Base-by-base conservation (phyloP, 1,284 basidiomycete genomes). In the Trichosporon inkin region DNA sequence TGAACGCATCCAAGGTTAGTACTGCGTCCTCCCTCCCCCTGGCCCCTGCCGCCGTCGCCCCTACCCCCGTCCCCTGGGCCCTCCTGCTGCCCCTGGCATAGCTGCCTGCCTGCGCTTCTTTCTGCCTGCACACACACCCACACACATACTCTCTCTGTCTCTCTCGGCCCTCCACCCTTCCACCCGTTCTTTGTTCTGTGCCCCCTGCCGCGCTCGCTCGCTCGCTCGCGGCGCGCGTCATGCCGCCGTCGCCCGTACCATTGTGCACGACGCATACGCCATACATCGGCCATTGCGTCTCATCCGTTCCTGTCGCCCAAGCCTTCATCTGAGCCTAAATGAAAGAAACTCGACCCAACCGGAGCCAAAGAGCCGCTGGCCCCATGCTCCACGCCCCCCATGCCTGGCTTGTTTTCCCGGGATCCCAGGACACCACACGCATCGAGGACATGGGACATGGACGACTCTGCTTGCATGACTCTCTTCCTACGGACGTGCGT, bases 321-420 rank as follows among this genome's bases (percentile, higher is more conserved):
- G 44, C 44, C 44, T 49, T 14, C 20, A 49, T 32, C 24, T 49
- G 44, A 49, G 44, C 44, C 44, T 49, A 49, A 49, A 22, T 49
- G 44, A 49, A 49, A 49, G 44, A 49, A 49, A 49, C 44, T 49
- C 44, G 28, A 49, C 44, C 44, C 44, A 49, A 49, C 44, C 44
- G 24, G 44, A 49, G 44, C 44, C 44, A 49, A 49, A 49, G 22
- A 49, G 22, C 7, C n/a, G 16, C 38, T 17, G 5, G 38, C 28
- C 28, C 28, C 28, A 32, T 32, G 28, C 28, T n/a, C n/a, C n/a
- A n/a, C n/a, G n/a, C n/a, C n/a, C 28, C 28, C 28, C 28, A 32
- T 32, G 28, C 28, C 28, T 32, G 28, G 28, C 28, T 8, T 32
- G 28, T 8, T 32, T 8, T 32, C 28, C 28, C 28, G 28, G 28